Base-by-base conservation (phyloP, 1,284 basidiomycete species). In the Inonotus obliquus region DNA sequence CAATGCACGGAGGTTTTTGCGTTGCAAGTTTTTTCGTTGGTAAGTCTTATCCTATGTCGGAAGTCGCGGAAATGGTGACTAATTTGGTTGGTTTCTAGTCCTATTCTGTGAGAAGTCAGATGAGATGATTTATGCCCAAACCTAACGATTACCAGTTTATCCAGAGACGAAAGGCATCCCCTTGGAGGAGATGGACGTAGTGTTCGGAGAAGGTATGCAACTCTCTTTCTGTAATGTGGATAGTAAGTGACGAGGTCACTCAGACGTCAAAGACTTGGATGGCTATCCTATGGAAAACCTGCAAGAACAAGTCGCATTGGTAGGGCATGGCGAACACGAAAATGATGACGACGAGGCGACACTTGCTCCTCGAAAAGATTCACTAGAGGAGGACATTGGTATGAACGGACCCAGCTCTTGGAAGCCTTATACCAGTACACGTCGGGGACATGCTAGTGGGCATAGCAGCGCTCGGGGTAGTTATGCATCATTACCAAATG, bases 1-100 rank as follows among this genome's bases (percentile, higher is more conserved):
- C 92, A 0, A 96, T 99, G 92, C 94, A 97, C 68, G 94, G 92
- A 13, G 94, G 94, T 75, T 96, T 96, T 76, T 96, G 95, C 73
- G 82, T 85, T 13, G 86, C 89, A 70, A 94, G 92, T 67, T 95
- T 97, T 70, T 79, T 95, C 47, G 76, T 95, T 25, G 89, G 86
- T 83, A 67, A 69, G 78, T 75, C 35, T 49, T 65, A 21, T 65
- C 94, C 92, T 68, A 11, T 37, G 23, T 35, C n/a, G n/a, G 13
- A 21, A 25, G 37, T 1, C 13, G 17, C 4, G 9, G 25, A 10
- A 19, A 29, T 17, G 2, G 2, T n/a, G 13, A 19, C 27, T 52
- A 29, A 21, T 57, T 39, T 7, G n/a, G n/a, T n/a, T n/a, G n/a
- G n/a, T 17, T 55, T 19, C 25, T 19, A 61, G 60, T 61, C 5